Percentiles rank a stretch among this genome's conserved stretches.
Conservation (phyloP, 345 rosid genomes). For the Aquilaria sinensis region DNA sequence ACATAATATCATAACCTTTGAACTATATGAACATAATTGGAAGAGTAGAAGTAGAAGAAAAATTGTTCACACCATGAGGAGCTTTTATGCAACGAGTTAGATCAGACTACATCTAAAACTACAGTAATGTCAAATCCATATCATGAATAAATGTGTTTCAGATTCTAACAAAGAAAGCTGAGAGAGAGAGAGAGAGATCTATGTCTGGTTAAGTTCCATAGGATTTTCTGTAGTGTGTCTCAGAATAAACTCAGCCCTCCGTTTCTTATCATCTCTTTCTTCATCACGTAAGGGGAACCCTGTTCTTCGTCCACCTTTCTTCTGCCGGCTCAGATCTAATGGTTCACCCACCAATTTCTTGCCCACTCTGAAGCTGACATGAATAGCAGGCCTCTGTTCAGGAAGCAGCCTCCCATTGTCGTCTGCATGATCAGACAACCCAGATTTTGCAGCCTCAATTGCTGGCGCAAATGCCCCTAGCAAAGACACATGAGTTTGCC, state of each 20-base stretch:
- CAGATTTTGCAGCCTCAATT: conserved; percentile 61
- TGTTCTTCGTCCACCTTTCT: conserved; percentile 38
- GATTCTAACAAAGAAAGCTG: conserved; percentile 4
- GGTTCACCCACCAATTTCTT: conserved; percentile 64
- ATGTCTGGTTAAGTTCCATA: conserved; percentile 84
- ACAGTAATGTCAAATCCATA: conserved; percentile 14
- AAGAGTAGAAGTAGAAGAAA: no score
- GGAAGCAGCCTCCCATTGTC: conserved; percentile 43
- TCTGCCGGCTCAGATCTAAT: conserved; percentile 50
- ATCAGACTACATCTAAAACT: conserved; percentile 16
- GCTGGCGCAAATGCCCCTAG: conserved; percentile 81
- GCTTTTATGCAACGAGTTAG: conserved; percentile 19
- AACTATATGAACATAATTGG: no score
- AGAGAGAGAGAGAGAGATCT: conserved; percentile 5
- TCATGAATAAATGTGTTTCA: conserved; percentile 7
- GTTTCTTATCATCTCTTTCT: conserved; percentile 93
- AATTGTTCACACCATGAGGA: no score
- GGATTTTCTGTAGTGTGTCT: conserved; percentile 85
- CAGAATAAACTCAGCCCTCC: conserved; percentile 89
- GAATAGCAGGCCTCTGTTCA: conserved; percentile 43
- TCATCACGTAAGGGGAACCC: conserved; percentile 51
- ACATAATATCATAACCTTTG: no score
- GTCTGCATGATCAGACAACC: conserved; percentile 31
- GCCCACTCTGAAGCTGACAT: conserved; percentile 52
- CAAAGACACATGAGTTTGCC: conserved; percentile 39